Evolutionary conservation across 441 rosid genomes (phyloP).

Genomic region (Pelargonium citronellum): DNA sequence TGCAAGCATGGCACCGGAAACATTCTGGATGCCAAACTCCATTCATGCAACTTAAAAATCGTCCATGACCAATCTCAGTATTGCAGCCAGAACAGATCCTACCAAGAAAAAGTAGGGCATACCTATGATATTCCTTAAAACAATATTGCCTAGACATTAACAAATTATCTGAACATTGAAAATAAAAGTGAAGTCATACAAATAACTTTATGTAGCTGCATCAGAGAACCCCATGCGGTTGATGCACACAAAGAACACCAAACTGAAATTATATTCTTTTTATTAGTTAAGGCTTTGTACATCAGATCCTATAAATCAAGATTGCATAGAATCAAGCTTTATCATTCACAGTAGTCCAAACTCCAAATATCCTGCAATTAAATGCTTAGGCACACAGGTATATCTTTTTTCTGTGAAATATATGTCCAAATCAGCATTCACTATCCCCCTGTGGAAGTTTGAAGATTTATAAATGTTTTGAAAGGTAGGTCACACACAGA

Average conservation of each 20-base stretch:
- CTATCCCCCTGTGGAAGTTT: too few species aligned
- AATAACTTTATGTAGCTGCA: neutral
- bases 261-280: constrained; percentile 11
- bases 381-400: neutral
- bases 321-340: neutral
- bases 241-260: neutral
- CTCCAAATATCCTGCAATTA: neutral
- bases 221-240: neutral
- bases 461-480: too few species aligned
- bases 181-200: constrained; percentile 11
- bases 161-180: neutral
- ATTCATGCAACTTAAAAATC: constrained; percentile 75
- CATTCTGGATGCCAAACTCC: constrained; percentile 96
- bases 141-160: constrained; percentile 1
- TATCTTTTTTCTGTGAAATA: too few species aligned
- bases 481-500: too few species aligned
- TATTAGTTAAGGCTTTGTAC: neutral
- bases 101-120: constrained; percentile 15
- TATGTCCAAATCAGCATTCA: too few species aligned
- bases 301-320: neutral
- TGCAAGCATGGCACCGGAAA: constrained; percentile 73
- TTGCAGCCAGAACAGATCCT: constrained; percentile 88
- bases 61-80: constrained; percentile 71
- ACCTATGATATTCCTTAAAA: constrained; percentile 15
- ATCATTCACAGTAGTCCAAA: neutral